Evolutionary conservation across 2,329 filamentous ascomycete species (phyloP), one percentile per base, ranked within the genome.

Genomic region (Penicillium sp.): DNA sequence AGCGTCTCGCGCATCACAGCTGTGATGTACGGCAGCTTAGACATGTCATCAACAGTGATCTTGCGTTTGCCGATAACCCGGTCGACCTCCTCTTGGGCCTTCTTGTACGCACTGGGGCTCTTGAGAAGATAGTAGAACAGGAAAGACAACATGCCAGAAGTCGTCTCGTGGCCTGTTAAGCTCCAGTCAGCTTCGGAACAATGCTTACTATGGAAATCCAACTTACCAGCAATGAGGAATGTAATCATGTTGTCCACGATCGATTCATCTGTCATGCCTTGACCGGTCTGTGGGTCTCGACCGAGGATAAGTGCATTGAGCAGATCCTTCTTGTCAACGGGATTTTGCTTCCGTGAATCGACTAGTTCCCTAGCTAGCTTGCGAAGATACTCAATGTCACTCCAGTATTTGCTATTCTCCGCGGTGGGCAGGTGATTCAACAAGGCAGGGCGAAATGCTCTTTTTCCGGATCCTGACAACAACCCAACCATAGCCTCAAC

Each of bases 161-260:
- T 89, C 0, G 87, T 89, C 65, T 89, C 86, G 56, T 89, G 86
- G 1, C 83, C 75, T 68, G 47, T 25, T 46, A 18, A 42, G 19
- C 30, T n/a, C 18, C 41, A 44, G 38, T 44, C 48, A 49, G 34
- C 4, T 28, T 14, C 35, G 34, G 18, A 14, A 29, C 9, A 12
- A 18, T 38, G 9, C 3, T n/a, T 9, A 5, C 2, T 16, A 25
- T 9, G 7, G 5, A 13, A 0, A 9, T 3, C 7, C 7, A 2
- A 50, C 62, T 55, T 63, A 68, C 75, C 83, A 30, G 83, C 83
- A 58, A 86, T 83, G 9, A 89, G 67, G 56, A 89, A 88, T 0
- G 85, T 89, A 50, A 87, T 83, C 70, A 89, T 80, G 55, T 89
- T 87, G 63, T 85, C 77, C 13, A 81, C 77, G 54, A 89, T 86